Percentiles rank a stretch among this genome's conserved stretches.
phyloP scores from a whole-genome alignment of 305 asterid genomes.

The Ilex paraguariensis region DNA sequence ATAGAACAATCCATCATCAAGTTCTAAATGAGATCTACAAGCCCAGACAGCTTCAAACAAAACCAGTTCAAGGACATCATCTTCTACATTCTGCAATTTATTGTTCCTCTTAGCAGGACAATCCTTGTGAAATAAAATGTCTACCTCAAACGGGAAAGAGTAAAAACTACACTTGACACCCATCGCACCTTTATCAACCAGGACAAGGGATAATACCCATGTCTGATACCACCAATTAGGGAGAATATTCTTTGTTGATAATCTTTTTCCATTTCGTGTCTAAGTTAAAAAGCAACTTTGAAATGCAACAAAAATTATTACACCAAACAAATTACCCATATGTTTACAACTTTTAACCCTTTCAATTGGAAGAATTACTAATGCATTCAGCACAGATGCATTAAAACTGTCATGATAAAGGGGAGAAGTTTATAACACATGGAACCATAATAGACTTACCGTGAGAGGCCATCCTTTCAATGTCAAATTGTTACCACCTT shows the following conservation, averaged over 20 bases:
- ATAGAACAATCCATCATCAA: no score
- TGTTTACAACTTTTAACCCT: no score
- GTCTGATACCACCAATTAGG: not conserved
- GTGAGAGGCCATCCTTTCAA: conserved; percentile 99
- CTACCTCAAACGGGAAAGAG: not conserved
- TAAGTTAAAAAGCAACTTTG: no score
- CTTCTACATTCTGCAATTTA: not conserved
- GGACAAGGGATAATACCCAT: not conserved
- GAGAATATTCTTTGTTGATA: no score
- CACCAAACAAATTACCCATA: no score
- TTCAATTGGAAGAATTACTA: not conserved
- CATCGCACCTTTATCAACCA: not conserved
- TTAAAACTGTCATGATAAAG: not conserved
- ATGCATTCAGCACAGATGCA: not conserved
- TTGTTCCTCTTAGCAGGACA: not conserved
- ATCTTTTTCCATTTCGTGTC: no score
- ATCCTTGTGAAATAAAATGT: not conserved
- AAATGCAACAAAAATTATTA: no score
- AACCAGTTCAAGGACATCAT: no score
- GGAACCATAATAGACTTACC: conserved; percentile 28
- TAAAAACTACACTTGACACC: no score
- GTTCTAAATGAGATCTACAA: no score
- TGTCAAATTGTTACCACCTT: conserved; percentile 91
- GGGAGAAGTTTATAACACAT: not conserved
- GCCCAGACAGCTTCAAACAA: no score